A percentile compares a stretch with the other conserved stretches of the same genome.
These are phyloP conservation scores for Coelastrella sp. DNA, from an alignment of 139 green algal species.

Conservation along the genomic window DNA sequence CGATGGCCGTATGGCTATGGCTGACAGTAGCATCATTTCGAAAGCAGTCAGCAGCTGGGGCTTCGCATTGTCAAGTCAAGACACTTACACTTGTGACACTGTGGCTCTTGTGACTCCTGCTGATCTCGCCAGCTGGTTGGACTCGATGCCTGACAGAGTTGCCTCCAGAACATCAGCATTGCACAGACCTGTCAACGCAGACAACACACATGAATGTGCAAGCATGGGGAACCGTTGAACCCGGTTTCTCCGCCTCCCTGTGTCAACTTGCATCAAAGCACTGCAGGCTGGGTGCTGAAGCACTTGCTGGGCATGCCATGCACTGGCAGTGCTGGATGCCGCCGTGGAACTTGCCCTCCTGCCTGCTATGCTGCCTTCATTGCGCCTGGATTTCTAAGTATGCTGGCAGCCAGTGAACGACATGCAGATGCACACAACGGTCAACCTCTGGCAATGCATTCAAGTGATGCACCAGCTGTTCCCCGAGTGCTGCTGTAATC, in stretches of 20 bases:
- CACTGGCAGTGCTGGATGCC: no score
- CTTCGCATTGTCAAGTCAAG: neutral
- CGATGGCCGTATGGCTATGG: no score
- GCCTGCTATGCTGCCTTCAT: no score
- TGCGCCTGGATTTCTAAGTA: neutral
- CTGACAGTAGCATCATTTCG: neutral
- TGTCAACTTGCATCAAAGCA: neutral
- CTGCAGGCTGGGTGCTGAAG: no score
- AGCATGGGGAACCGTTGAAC: neutral
- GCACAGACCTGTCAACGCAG: slow-evolving; percentile 16
- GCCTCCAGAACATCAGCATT: slow-evolving; percentile 47
- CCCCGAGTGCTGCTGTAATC: neutral
- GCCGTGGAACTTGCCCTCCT: no score
- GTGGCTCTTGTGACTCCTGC: slow-evolving; percentile 14
- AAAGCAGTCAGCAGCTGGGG: neutral
- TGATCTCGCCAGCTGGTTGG: neutral
- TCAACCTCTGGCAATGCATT: neutral
- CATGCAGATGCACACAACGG: neutral
- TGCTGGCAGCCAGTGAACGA: neutral
- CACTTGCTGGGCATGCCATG: no score
- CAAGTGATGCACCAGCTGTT: neutral
- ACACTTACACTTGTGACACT: slow-evolving; percentile 20
- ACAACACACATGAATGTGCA: neutral
- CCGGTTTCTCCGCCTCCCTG: neutral
- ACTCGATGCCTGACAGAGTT: slow-evolving; percentile 33